Conservation (phyloP, 108 stramenopile genomes). For the Conticribra guillardii region DNA sequence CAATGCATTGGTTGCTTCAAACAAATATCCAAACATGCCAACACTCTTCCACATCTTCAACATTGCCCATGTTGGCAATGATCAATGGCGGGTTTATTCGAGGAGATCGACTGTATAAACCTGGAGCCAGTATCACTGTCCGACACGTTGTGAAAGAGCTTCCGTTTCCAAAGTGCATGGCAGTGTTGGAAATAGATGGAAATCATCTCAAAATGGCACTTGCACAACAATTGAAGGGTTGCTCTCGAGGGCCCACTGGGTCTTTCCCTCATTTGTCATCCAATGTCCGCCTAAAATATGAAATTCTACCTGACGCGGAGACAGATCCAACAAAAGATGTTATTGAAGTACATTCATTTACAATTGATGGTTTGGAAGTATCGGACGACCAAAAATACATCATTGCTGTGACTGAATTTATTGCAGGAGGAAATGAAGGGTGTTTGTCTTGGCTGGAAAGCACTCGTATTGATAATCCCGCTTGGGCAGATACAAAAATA, state of each 20-base stretch:
- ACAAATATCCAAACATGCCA: slow-evolving; percentile 1
- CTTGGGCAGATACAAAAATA: slow-evolving; percentile 27
- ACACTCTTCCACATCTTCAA: not conserved
- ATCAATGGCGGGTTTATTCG: slow-evolving; percentile 55
- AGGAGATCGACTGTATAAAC: slow-evolving; percentile 42
- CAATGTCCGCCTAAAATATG: slow-evolving; percentile 29
- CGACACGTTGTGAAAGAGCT: slow-evolving; percentile 44
- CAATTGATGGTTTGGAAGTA: slow-evolving; percentile 34
- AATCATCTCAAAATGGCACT: slow-evolving; percentile 29
- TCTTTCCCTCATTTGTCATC: slow-evolving; percentile 47
- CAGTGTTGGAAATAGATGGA: slow-evolving; percentile 33
- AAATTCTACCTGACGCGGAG: not conserved
- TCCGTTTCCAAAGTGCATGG: slow-evolving; percentile 40
- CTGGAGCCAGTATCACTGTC: slow-evolving; percentile 38
- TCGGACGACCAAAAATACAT: slow-evolving; percentile 20
- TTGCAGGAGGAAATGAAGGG: slow-evolving; percentile 46
- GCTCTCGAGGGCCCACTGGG: slow-evolving; percentile 43
- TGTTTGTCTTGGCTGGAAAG: slow-evolving; percentile 35
- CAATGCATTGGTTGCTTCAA: slow-evolving; percentile 41
- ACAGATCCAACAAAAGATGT: slow-evolving; percentile 9
- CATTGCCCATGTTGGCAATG: slow-evolving; percentile 41
- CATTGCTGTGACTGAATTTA: slow-evolving; percentile 40
- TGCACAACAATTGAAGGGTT: slow-evolving; percentile 36
- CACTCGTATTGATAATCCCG: slow-evolving; percentile 9
- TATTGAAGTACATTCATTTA: slow-evolving; percentile 23